phyloP scores from a whole-genome alignment of 805 yeast species.

The Starmerella vaccinii region DNA sequence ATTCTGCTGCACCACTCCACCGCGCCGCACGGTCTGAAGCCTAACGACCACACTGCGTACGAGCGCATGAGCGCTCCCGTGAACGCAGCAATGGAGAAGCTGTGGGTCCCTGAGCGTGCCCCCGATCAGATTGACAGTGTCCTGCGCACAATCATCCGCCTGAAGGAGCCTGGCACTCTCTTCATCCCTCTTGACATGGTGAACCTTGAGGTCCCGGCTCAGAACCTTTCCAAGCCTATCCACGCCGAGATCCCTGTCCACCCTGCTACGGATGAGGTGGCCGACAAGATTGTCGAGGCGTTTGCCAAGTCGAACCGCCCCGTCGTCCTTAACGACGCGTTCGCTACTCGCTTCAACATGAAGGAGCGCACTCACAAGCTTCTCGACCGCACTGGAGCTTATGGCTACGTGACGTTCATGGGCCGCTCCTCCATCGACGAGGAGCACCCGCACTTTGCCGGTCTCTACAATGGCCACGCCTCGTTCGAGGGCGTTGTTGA shows the following conservation, averaged over 20 bases:
- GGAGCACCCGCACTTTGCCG: constrained; percentile 50
- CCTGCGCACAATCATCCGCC: constrained; percentile 42
- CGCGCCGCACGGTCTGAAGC: constrained; percentile 30
- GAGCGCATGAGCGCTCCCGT: constrained; percentile 49
- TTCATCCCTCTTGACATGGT: constrained; percentile 66
- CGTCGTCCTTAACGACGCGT: constrained; percentile 58
- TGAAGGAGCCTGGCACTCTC: constrained; percentile 72
- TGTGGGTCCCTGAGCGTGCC: constrained; percentile 40
- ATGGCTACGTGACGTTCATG: constrained; percentile 51
- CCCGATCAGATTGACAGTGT: constrained; percentile 59
- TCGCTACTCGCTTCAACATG: constrained; percentile 43
- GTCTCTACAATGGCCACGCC: constrained; percentile 58
- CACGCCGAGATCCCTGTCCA: constrained; percentile 26
- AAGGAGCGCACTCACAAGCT: constrained; percentile 39
- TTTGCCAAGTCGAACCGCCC: constrained; percentile 50
- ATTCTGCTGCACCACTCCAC: constrained; percentile 34
- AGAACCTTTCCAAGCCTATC: constrained; percentile 32
- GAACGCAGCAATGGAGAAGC: constrained; percentile 46
- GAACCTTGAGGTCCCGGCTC: constrained; percentile 35
- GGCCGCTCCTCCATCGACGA: constrained; percentile 73
- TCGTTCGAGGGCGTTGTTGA: constrained; percentile 41
- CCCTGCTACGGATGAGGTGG: constrained; percentile 32
- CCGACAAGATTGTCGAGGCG: constrained; percentile 38
- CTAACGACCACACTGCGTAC: constrained; percentile 60
- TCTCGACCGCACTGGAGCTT: constrained; percentile 41